Percentiles rank a stretch among this genome's conserved stretches.
Conservation (phyloP, 2,329 filamentous ascomycete species). For the Bertia moriformis region DNA sequence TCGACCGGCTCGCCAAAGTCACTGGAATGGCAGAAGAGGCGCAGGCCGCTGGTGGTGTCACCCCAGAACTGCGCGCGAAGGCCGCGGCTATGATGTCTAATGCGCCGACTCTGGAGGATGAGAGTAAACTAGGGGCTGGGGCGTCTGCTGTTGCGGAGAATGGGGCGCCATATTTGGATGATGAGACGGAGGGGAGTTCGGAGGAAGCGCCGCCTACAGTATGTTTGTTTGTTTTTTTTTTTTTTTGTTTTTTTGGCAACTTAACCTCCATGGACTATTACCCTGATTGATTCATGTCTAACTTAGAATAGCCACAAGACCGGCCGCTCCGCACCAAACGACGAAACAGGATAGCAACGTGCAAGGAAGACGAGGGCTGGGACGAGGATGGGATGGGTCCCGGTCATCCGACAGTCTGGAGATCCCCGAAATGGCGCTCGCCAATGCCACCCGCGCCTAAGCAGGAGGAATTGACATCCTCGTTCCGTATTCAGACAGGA, state of each 20-base stretch:
- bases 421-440: too few species aligned
- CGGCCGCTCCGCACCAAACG: slow-evolving; percentile 26
- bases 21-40: slow-evolving; percentile 23
- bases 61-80: slow-evolving; percentile 18
- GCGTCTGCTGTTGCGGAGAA: slow-evolving; percentile 5
- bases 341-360: slow-evolving; percentile 10
- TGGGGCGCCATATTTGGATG: slow-evolving; percentile 15
- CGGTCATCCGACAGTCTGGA: too few species aligned
- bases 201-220: slow-evolving; percentile 25
- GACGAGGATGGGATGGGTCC: too few species aligned
- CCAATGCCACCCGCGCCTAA: slow-evolving; percentile 16
- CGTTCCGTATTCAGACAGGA: slow-evolving; percentile 16
- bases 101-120: slow-evolving; percentile 10
- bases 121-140: slow-evolving; percentile 4
- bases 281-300: too few species aligned
- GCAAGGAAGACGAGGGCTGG: slow-evolving; percentile 10
- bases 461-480: slow-evolving; percentile 19
- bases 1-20: slow-evolving; percentile 21
- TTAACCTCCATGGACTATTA: too few species aligned
- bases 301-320: slow-evolving; percentile 26
- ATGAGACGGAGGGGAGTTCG: slow-evolving; percentile 25
- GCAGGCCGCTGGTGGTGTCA: slow-evolving; percentile 8
- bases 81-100: slow-evolving; percentile 15
- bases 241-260: background rate
- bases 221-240: slow-evolving; percentile 8